These are phyloP conservation scores for Diversispora eburnea DNA, from an alignment of 192 early-diverging fungal genomes.

Conservation along the genomic window DNA sequence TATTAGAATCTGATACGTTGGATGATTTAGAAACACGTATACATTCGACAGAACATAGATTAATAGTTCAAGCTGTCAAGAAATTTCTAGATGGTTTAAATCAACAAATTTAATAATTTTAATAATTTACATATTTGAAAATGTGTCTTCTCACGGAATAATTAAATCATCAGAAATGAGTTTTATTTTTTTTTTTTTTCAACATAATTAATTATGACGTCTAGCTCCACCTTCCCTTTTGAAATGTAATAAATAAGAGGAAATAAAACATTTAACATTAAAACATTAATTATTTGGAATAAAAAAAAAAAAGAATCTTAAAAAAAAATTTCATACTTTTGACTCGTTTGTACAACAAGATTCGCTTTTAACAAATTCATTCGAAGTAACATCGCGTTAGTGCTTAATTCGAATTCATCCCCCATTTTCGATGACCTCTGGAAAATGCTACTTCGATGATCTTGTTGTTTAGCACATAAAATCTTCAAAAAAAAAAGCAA, in stretches of 20 bases:
- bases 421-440: constrained; percentile 62
- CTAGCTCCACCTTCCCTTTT: too few relatives aligned
- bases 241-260: too few relatives aligned
- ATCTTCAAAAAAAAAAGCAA: constrained; percentile 42
- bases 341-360: constrained; percentile 36
- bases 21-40: constrained; percentile 84
- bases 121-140: too few relatives aligned
- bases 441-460: constrained; percentile 67
- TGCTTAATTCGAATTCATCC: constrained; percentile 60
- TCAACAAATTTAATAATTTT: not conserved
- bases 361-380: constrained; percentile 60
- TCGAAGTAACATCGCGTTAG: constrained; percentile 59
- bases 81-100: constrained; percentile 44
- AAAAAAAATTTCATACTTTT: not conserved
- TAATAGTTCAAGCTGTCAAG: constrained; percentile 78
- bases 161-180: too few relatives aligned
- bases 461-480: constrained; percentile 61
- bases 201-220: too few relatives aligned
- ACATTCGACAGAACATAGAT: constrained; percentile 81
- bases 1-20: constrained; percentile 71
- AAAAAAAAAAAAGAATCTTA: too few relatives aligned
- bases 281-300: too few relatives aligned
- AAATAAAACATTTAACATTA: too few relatives aligned
- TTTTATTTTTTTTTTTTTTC: too few relatives aligned
- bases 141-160: too few relatives aligned